Evolutionary conservation across 163 green algal genomes (phyloP).

Genomic region (Chlamydomonas reinhardtii): DNA sequence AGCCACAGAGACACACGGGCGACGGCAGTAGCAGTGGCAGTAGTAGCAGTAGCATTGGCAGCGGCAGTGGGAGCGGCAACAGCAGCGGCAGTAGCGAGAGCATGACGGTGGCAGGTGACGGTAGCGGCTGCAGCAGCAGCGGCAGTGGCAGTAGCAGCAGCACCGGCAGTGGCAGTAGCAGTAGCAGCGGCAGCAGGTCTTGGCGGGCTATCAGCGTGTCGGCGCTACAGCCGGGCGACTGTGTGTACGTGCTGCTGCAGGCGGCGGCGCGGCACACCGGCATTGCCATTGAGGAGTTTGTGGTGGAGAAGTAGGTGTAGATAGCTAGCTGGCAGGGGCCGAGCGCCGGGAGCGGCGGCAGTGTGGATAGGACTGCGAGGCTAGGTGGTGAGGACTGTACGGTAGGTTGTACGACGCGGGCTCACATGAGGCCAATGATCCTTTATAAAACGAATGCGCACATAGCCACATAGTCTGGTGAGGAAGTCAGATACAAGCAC

Average conservation of each 20-base stretch:
- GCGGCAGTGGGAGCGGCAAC: no score
- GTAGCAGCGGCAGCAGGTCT: neutral
- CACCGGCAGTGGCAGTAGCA: neutral
- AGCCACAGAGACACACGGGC: no score
- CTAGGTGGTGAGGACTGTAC: no score
- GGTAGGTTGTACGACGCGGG: no score
- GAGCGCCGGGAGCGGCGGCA: no score
- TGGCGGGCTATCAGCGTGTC: conserved; percentile 77
- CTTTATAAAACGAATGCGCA: no score
- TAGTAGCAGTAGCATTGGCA: neutral
- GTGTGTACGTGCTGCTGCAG: conserved; percentile 75
- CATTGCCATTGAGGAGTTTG: conserved; percentile 84
- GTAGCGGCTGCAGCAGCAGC: neutral
- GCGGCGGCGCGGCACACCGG: conserved; percentile 82
- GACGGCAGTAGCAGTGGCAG: conserved; percentile 2
- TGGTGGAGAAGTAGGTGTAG: conserved; percentile 71
- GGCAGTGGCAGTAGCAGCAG: neutral
- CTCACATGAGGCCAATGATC: no score
- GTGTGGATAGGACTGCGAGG: no score
- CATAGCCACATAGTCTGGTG: no score
- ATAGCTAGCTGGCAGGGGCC: no score
- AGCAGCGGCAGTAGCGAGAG: neutral
- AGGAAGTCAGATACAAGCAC: no score
- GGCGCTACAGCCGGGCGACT: conserved; percentile 69
- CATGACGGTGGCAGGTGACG: neutral